Conservation (phyloP, 2,329 filamentous ascomycete genomes). For the Fusarium ambrosium region DNA sequence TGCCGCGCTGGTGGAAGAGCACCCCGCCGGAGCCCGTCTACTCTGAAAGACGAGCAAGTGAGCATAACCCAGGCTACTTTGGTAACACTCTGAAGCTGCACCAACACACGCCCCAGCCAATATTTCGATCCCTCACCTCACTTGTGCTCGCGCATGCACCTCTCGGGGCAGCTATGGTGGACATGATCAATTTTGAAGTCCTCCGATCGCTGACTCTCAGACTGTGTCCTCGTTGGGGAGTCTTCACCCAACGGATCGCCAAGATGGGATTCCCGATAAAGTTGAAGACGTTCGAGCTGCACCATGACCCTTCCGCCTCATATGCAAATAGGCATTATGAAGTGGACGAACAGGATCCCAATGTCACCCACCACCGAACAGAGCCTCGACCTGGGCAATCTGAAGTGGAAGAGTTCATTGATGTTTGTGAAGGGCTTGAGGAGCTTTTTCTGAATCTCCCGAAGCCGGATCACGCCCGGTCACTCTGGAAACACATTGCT, state of each 20-base stretch:
- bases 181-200: background rate
- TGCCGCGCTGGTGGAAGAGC: too few species aligned
- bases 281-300: background rate
- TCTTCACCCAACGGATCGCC: background rate
- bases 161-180: background rate
- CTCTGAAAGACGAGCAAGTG: background rate
- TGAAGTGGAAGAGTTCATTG: background rate
- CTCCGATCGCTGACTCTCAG: background rate
- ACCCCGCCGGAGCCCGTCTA: too few species aligned
- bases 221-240: too few species aligned
- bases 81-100: background rate
- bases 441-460: background rate
- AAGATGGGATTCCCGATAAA: background rate
- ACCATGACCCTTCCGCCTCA: background rate
- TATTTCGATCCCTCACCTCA: background rate
- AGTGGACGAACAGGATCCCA: too few species aligned
- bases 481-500: background rate
- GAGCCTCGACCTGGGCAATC: too few species aligned
- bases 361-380: too few species aligned
- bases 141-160: background rate
- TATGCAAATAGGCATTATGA: too few species aligned
- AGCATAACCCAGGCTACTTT: background rate
- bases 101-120: accelerated
- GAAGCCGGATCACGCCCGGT: accelerated
- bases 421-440: background rate